Evolutionary conservation across 495 filamentous ascomycete genomes (phyloP), one percentile per base, ranked within the genome.

Genomic region (Terfezia claveryi): DNA sequence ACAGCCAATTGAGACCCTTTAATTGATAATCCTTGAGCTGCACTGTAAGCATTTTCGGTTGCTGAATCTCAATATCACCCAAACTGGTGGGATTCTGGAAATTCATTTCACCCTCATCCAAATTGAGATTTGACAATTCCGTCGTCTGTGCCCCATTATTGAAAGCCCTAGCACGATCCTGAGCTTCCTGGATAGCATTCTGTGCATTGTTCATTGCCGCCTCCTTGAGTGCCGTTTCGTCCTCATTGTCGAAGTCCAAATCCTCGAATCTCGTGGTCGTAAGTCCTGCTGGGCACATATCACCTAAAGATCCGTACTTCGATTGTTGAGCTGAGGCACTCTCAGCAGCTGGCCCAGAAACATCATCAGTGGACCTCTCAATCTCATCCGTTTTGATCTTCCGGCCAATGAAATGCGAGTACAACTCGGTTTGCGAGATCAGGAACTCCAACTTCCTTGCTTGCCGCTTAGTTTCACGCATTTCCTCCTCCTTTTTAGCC

Each of bases 381-480:
- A 92, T 84, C 59, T 94, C 89, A 63, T 85, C 81, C 4, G 88
- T 96, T 72, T 91, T 91, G 68, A 96, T 89, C 72, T 99, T 99
- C 68, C 92, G 92, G 61, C 92, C 91, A 61, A 99, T 94, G 67
- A 99, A 99, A 76, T 99, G 91, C 10, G 89, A 95, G 71, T 96
- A 99, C 54, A 99, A 72, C 64, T 99, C 91, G 17, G 91, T 99
- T 69, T 99, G 91, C 7, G 89, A 94, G 66, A 99, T 96, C 57
- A 99, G 74, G 78, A 99, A 99, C 72, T 99, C 95, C 58, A 99
- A 83, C 70, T 99, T 99, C 60, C 91, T 79, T 74, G 89, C 91
- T 71, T 99, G 91, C 56, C 91, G 80, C 59, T 92, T 94, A 10
- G 91, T 85, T 73, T 99, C 91, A 56, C 91, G 87, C 56, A 94